phyloP scores from a whole-genome alignment of 495 filamentous ascomycete genomes.

The Cercophora newfieldiana region DNA sequence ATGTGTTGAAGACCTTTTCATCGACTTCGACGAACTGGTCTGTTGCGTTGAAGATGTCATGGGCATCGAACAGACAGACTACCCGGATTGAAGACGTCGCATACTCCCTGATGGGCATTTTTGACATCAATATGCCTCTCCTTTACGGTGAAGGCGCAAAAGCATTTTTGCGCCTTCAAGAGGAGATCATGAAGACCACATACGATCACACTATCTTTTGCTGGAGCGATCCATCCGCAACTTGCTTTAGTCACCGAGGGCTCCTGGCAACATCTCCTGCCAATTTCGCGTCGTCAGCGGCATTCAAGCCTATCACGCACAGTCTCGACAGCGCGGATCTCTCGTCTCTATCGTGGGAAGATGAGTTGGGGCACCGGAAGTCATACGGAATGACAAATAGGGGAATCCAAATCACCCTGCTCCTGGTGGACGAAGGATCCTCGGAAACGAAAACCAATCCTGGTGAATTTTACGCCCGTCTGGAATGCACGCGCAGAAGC shows the following conservation, averaged over 20 bases:
- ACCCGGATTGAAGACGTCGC: slow-evolving; percentile 20
- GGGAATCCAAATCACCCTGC: neutral
- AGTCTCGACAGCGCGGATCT: neutral
- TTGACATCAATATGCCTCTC: slow-evolving; percentile 22
- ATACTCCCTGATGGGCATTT: slow-evolving; percentile 24
- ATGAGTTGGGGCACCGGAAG: neutral
- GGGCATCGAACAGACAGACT: slow-evolving; percentile 11
- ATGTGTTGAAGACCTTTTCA: neutral
- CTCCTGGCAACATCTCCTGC: neutral
- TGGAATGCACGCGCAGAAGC: neutral
- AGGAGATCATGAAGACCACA: slow-evolving; percentile 15
- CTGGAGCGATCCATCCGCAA: neutral
- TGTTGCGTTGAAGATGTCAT: slow-evolving; percentile 12
- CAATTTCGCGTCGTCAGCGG: neutral
- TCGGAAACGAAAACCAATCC: neutral
- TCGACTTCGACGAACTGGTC: neutral
- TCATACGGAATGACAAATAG: neutral
- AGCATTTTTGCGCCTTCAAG: slow-evolving; percentile 20
- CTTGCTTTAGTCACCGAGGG: neutral
- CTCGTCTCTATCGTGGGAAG: neutral
- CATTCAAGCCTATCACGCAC: too few species aligned
- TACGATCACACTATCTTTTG: neutral
- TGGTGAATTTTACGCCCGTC: neutral
- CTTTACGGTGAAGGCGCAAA: slow-evolving; percentile 21
- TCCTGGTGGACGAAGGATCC: neutral